Conservation (phyloP, 2,329 filamentous ascomycete species). For the Trichoderma breve region DNA sequence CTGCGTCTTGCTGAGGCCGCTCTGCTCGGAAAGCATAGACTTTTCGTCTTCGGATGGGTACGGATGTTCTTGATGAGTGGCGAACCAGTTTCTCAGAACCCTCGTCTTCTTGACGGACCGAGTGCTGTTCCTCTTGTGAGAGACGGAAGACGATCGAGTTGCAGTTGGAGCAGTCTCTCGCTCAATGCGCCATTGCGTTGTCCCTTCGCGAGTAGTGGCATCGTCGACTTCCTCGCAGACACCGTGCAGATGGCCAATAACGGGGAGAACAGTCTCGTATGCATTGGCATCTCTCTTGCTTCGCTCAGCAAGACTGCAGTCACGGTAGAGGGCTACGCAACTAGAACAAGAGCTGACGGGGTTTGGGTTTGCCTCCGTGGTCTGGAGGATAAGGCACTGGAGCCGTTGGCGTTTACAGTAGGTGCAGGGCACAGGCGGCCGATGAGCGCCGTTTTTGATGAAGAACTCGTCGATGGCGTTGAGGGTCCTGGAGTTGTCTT, state of each 20-base stretch:
- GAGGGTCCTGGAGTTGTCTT: background rate
- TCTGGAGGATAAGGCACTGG: conserved; percentile 49
- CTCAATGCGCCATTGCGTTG: background rate
- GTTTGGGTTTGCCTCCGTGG: conserved; percentile 47
- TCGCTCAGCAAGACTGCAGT: conserved; percentile 46
- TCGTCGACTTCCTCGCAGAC: conserved; percentile 40
- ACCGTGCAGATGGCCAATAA: conserved; percentile 49
- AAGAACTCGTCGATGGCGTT: conserved; percentile 38
- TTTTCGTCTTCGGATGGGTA: conserved; percentile 51
- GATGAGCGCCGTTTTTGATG: conserved; percentile 41
- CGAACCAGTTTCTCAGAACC: conserved; percentile 46
- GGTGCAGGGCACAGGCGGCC: conserved; percentile 42
- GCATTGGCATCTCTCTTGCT: conserved; percentile 44
- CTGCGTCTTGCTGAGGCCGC: conserved; percentile 45
- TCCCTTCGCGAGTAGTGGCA: background rate
- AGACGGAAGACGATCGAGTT: conserved; percentile 21
- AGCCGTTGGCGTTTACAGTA: conserved; percentile 45
- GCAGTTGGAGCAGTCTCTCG: background rate
- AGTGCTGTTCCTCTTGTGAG: conserved; percentile 36
- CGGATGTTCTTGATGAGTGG: conserved; percentile 44
- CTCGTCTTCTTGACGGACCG: conserved; percentile 46
- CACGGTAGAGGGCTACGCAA: conserved; percentile 49
- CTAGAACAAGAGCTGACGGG: conserved; percentile 48
- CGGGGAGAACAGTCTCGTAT: conserved; percentile 48
- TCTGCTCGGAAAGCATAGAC: conserved; percentile 37